These are phyloP conservation scores for Pisolithus marmoratus DNA, from an alignment of 768 basidiomycete species.

Conservation along the genomic window DNA sequence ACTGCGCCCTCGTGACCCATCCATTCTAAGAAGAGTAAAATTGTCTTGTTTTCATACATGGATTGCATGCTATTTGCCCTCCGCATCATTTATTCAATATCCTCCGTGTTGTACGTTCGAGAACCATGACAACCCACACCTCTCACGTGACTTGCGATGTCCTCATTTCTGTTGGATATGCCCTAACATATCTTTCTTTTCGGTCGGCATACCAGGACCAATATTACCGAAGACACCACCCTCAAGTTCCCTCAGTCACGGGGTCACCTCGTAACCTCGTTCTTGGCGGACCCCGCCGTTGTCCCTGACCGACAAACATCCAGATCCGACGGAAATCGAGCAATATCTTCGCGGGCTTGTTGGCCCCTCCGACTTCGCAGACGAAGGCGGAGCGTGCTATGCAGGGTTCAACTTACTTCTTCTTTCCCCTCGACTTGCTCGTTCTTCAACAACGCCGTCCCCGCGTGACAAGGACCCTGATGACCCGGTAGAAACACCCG, in stretches of 20 bases:
- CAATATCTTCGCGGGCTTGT: slow-evolving; percentile 44
- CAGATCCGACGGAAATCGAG: slow-evolving; percentile 10
- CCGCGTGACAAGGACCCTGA: too few species aligned
- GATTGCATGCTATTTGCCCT: too few species aligned
- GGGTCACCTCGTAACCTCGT: slow-evolving; percentile 62
- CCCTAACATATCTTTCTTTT: too few species aligned
- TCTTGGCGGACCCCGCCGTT: slow-evolving; percentile 52
- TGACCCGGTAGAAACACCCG: too few species aligned
- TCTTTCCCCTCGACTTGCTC: slow-evolving; percentile 27
- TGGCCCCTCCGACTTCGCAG: background rate
- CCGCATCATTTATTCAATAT: too few species aligned
- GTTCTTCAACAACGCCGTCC: background rate
- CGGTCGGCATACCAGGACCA: slow-evolving; percentile 48
- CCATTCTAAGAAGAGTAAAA: background rate
- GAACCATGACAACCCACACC: too few species aligned
- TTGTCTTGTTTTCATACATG: background rate
- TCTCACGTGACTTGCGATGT: too few species aligned
- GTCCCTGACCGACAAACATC: slow-evolving; percentile 30
- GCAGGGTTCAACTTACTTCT: slow-evolving; percentile 82
- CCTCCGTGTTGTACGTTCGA: too few species aligned
- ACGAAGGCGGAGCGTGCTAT: slow-evolving; percentile 26
- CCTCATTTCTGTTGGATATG: too few species aligned
- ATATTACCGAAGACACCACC: slow-evolving; percentile 64
- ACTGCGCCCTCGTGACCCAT: too few species aligned
- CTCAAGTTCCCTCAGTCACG: slow-evolving; percentile 49